Base-by-base conservation (phyloP, 768 basidiomycete species). In the Dioszegia hungarica region DNA sequence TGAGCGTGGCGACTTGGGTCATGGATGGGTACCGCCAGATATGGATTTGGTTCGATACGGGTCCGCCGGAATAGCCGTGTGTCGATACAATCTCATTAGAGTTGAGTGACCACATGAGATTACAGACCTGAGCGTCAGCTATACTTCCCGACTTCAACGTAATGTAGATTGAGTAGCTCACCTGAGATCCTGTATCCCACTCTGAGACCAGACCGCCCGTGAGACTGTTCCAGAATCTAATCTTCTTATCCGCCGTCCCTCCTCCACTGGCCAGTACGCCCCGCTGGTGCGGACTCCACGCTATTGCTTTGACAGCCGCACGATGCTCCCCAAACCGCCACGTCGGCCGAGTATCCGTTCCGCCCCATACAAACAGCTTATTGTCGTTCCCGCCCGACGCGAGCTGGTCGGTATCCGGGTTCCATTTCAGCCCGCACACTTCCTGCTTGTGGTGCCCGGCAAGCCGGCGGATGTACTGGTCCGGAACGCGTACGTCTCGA, bases 381-480 rank as follows among this genome's bases (percentile, higher is more conserved):
- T 99, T 99, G 77, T 99, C 94, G 73, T 99, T 99, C 0, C 94
- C 94, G 1, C 94, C 94, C 63, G 88, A 90, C 2, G 94, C 94
- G 3, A 99, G 82, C 39, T 79, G 80, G 37, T 81, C 79, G 25
- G 79, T 80, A 28, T 72, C 66, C 12, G 81, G 80, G 68, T 86
- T 91, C 94, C 93, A 99, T 56, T 89, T 86, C 40, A 99, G 77
- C 2, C 94, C 94, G 73, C 94, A 99, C 1, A 99, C 92, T 73
- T 98, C 94, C 70, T 99, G 95, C 25, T 86, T 73, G 59, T 79
- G 79, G 55, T 70, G 68, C 0, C 74, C 76, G 0, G 73, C 56
- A 12, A 80, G 68, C 67, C 84, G 85, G 57, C 88, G 87, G 14
- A 91, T 88, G 41, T 82, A 80, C 19, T 81, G 80, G 0, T 81